Evolutionary conservation across 179 eudicot genomes (phyloP).

Genomic region (Silene vulgaris): DNA sequence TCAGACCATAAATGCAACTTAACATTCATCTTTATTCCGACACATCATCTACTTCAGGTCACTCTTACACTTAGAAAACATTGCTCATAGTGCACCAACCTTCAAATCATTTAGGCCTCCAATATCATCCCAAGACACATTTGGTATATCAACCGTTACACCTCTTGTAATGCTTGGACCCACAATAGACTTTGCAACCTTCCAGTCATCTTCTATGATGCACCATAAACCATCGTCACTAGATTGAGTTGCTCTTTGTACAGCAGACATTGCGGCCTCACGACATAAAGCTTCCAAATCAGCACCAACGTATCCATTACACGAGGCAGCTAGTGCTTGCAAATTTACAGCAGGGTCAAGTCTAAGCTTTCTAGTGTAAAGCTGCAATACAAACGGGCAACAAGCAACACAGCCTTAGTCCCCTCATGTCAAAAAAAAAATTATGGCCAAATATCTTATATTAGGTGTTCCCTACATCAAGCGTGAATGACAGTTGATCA

Average conservation of each 20-base stretch:
- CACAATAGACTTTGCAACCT: constrained; percentile 59
- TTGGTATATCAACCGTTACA: constrained; percentile 76
- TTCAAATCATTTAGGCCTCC: constrained; percentile 80
- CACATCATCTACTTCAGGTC: background rate
- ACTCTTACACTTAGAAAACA: background rate
- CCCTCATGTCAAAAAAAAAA: background rate
- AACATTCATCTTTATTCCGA: background rate
- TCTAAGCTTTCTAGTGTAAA: constrained; percentile 63
- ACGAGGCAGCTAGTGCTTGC: constrained; percentile 65
- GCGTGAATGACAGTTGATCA: background rate
- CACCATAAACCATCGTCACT: constrained; percentile 35
- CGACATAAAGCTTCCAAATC: constrained; percentile 95
- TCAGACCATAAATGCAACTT: background rate
- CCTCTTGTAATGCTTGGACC: constrained; percentile 97
- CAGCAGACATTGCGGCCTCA: constrained; percentile 62
- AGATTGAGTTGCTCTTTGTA: constrained; percentile 33
- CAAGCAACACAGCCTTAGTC: constrained; percentile 6
- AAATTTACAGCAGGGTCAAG: constrained; percentile 58
- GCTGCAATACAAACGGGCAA: constrained; percentile 38
- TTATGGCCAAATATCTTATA: background rate
- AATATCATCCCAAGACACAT: constrained; percentile 88
- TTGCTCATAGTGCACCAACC: constrained; percentile 34
- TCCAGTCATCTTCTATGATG: constrained; percentile 70
- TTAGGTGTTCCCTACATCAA: constrained; percentile 5
- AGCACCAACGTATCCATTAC: constrained; percentile 97